Base-by-base conservation (phyloP, 2,329 filamentous ascomycete species). In the Epichloe brachyelytri region DNA sequence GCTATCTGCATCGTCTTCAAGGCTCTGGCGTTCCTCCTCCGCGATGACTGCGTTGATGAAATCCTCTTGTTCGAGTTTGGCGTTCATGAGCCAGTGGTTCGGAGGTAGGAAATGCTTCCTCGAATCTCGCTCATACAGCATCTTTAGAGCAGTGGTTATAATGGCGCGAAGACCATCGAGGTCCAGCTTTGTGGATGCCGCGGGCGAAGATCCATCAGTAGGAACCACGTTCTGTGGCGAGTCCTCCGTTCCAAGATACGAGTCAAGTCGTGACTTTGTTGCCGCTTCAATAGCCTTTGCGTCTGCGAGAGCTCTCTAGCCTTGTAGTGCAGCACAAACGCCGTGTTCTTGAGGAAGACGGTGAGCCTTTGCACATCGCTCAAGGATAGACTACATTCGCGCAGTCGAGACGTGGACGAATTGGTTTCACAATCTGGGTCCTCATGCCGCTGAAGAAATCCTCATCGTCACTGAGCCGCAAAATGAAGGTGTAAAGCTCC, bases 31-130 rank as follows among this genome's bases (percentile, higher is more conserved):
- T 62, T 94, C 83, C 63, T 96, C 89, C 66, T 98, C 93, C 44
- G 82, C 75, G 3, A 96, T 89, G 1, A 97, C 90, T 2, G 87
- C 85, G 8, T 80, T 76, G 44, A 95, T 85, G 61, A 97, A 97
- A 0, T 85, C 81, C 55, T 85, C 82, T 83, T 95, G 93, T 60
- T 96, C 86, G 52, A 97, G 87, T 54, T 82, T 84, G 1, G 73
- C 74, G 2, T 86, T 93, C 90, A 97, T 97, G 37, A 97, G 74
- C 93, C 93, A 98, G 64, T 95, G 90, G 46, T 82, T 79, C n/a
- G 76, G 69, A 2, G 88, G 85, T 20, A 97, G 69, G 62, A 97
- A 97, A 33, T 79, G 82, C 20, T 90, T 81, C 53, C 93, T 78
- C 7, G 93, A 98, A 65, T 97, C 91, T 64, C 91, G 77, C 66